Base-by-base conservation (phyloP, 257 asterid genomes). In the Przewalskia tangutica region DNA sequence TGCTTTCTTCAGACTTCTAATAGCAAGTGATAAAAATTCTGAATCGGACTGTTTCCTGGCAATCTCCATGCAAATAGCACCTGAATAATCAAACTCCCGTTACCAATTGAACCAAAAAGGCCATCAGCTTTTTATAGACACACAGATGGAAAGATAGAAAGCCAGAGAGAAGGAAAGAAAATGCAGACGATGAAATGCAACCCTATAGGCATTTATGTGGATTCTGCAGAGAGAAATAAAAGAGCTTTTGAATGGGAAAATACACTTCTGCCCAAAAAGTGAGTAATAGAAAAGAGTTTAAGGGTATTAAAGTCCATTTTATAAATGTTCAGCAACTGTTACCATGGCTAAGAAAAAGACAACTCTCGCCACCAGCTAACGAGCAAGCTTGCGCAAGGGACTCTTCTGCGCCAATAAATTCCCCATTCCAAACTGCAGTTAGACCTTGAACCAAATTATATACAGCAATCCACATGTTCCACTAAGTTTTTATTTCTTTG, bases 41-140 rank as follows among this genome's bases (percentile, higher is more conserved):
- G 97, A 84, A 84, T 94, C 98, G 40, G 92, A 85, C 84, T 89
- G 88, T 86, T 86, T 90, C 83, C 89, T 92, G 38, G 99, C 98
- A 56, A 95, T 93, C 91, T 91, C 96, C 97, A 94, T 90, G 81
- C 99, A 95, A 62, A 90, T 85, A 76, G 92, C 94, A 86, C 97
- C 98, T 95, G 89, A 75, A 78, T 44, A 73, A 48, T 73, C 59
- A 73, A 23, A 73, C 4, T 14, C 55, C 18, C 79, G 48, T 73
- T 73, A 73, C 79, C 62, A 48, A 13, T 13, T 17, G 23, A 5
- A 73, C 62, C 62, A 73, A 3, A 3, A 73, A 48, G 9, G 50
- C 18, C 79, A 73, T 48, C 79, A 13, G 60, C 42, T 18, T 6
- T 73, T 44, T 5, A 46, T 71, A 50, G 23, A 23, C 44, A 71